Evolutionary conservation across 148 eudicot species (phyloP), one percentile per base, ranked within the genome.

Genomic region (Rhododendron ovatum): DNA sequence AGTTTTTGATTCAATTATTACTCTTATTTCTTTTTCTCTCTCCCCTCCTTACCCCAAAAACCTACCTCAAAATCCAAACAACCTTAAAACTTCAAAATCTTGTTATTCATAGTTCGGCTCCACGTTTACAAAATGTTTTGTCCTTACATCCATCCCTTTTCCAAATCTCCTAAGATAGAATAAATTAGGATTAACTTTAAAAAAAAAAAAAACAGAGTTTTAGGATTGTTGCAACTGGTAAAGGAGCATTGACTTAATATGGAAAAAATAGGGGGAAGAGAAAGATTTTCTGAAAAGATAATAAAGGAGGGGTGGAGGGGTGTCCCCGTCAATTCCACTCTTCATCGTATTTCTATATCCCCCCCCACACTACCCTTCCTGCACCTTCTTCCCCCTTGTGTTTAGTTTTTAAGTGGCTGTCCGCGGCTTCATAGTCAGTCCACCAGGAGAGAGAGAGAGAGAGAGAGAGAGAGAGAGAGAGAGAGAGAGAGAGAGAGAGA

Each of bases 401-500:
- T 85, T 76, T 78, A 84, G 67, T 59, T 85, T 84, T 82, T 80
- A 61, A 85, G 88, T 83, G 88, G 82, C 85, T 85, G 88, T 65
- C 86, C 93, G 88, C 84, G 86, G 83, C 69, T 67, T 86, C 87
- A 82, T 81, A 59, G 65, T 55, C 74, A 61, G 77, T 82, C 78
- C 15, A 48, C 50, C 83, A 45, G 73, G 73, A 77, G 53, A 74
- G 79, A 83, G 61, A 78, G 53, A 86, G 78, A 85, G 82, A 82
- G 84, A 85, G 63, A 84, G 65, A 17, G 74, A 81, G 53, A 82
- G 82, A 87, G 78, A 85, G 82, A 82, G 84, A 85, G 63, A 84
- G 71, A 7, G 28, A 63, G 39, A 71, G 20, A n/a, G n/a, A n/a
- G 78, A 85, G 82, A 82, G 84, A 85, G 63, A 84, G 65, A 17